These are phyloP conservation scores for Pyrus betulifolia DNA, from an alignment of 306 rosid species.

Conservation along the genomic window DNA sequence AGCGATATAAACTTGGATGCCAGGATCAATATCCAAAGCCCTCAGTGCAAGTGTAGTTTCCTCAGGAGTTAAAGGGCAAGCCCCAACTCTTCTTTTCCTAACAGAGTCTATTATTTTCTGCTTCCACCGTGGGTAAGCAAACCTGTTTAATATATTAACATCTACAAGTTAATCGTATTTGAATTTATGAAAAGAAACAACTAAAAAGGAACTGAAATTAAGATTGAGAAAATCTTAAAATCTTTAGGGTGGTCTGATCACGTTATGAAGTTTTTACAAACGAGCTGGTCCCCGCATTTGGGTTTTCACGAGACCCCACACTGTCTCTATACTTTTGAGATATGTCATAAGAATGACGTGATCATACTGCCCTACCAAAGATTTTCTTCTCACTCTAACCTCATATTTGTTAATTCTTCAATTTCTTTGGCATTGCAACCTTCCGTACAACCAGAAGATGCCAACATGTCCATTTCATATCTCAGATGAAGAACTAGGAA, in stretches of 20 bases:
- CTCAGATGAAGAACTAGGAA: conserved; percentile 86
- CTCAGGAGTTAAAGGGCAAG: conserved; percentile 82
- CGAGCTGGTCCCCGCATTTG: too few relatives aligned
- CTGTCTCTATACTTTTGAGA: too few relatives aligned
- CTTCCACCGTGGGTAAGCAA: conserved; percentile 90
- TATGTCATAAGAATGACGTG: too few relatives aligned
- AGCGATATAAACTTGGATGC: conserved; percentile 74
- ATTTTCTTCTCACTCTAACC: conserved; percentile 29
- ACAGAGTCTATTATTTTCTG: conserved; percentile 65
- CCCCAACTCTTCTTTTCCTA: conserved; percentile 58
- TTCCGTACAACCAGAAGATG: conserved; percentile 85
- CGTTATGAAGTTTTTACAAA: too few relatives aligned
- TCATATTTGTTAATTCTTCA: conserved; percentile 75
- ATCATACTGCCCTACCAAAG: too few relatives aligned
- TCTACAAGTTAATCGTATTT: too few relatives aligned
- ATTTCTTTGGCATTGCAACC: conserved; percentile 72
- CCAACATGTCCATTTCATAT: conserved; percentile 92
- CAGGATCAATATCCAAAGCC: conserved; percentile 66
- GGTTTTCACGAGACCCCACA: too few relatives aligned
- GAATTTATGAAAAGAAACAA: neutral
- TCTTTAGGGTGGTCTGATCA: too few relatives aligned
- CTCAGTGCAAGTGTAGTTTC: conserved; percentile 77
- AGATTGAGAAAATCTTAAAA: neutral
- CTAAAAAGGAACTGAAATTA: neutral
- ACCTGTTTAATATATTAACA: conserved; percentile 20